Evolutionary conservation across 192 early-diverging fungal genomes (phyloP).

Genomic region (Backusella luteola): DNA sequence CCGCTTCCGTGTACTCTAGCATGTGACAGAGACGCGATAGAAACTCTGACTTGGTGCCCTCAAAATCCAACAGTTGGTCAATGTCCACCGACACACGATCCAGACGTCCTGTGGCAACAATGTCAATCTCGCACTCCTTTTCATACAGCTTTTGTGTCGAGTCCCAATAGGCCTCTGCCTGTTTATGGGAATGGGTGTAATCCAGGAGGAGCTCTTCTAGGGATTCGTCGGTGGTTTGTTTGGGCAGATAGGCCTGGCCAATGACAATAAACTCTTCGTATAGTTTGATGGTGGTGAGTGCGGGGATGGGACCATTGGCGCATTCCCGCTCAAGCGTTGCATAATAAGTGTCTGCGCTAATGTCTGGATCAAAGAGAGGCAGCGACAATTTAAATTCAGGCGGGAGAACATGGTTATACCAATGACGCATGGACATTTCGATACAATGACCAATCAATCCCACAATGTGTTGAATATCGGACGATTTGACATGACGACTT

Average conservation of each 20-base stretch:
- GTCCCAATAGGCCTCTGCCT: neutral
- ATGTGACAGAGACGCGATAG: neutral
- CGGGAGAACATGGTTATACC: slow-evolving; percentile 7
- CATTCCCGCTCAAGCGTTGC: slow-evolving; percentile 8
- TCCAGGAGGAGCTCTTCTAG: neutral
- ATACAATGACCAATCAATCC: slow-evolving; percentile 2
- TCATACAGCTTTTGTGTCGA: neutral
- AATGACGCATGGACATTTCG: slow-evolving; percentile 11
- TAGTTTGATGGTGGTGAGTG: neutral
- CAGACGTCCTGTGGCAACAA: neutral
- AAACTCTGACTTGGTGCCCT: slow-evolving; percentile 10
- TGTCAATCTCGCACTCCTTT: neutral
- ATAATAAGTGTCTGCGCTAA: neutral
- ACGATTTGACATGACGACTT: neutral
- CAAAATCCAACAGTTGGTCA: neutral
- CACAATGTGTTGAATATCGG: neutral
- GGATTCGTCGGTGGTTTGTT: neutral
- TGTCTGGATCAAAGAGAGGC: neutral
- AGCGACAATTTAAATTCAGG: neutral
- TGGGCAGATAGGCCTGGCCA: slow-evolving; percentile 12
- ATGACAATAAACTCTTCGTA: slow-evolving; percentile 14
- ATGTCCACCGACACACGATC: neutral
- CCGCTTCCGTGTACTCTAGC: neutral
- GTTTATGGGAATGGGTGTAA: neutral
- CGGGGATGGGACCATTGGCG: neutral